Base-by-base conservation (phyloP, 2,329 filamentous ascomycete species). In the Dactylellina drechsleri region DNA sequence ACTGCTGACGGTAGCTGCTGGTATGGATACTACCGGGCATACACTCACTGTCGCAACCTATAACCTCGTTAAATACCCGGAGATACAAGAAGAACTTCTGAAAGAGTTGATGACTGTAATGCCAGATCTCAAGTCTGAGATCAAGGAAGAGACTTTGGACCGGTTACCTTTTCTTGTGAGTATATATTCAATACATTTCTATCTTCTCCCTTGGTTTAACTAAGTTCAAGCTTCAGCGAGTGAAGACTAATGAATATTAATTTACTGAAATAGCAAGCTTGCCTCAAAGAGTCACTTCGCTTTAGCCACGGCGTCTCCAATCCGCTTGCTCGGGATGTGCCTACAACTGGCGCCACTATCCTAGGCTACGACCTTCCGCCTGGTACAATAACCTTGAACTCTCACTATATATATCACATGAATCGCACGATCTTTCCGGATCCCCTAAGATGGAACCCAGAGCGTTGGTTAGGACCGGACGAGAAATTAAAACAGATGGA, bases 261-360 rank as follows among this genome's bases (percentile, higher is more conserved):
- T 23, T 23, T 2, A 4, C 4, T 23, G 2, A 23, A 23, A 23
- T 23, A 23, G 23, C 23, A 23, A 26, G 61, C 70, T 8, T 66
- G 61, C 41, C 31, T 74, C 15, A 74, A 67, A 56, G 70, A 74
- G 31, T 65, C 70, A 6, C 62, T 74, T 12, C 61, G 70, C 26
- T 57, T 74, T 31, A 36, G 40, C 10, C 64, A 67, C 23, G 70
- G 70, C 4, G 43, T 36, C n/a, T 50, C 62, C 7, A 43, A 20
- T 1, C 70, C 70, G 4, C 5, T 73, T 15, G 45, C 68, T 15
- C 56, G 66, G 15, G 61, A 66, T 12, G 68, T 66, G 13, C 68
- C 68, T 7, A 2, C 13, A 2, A 20, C 2, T 3, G 70, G 70
- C 10, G 52, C 70, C 8, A 62, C 54, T 6, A 28, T 74, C 23